Base-by-base conservation (phyloP, 2,329 filamentous ascomycete genomes). In the Fusarium staphyleae region DNA sequence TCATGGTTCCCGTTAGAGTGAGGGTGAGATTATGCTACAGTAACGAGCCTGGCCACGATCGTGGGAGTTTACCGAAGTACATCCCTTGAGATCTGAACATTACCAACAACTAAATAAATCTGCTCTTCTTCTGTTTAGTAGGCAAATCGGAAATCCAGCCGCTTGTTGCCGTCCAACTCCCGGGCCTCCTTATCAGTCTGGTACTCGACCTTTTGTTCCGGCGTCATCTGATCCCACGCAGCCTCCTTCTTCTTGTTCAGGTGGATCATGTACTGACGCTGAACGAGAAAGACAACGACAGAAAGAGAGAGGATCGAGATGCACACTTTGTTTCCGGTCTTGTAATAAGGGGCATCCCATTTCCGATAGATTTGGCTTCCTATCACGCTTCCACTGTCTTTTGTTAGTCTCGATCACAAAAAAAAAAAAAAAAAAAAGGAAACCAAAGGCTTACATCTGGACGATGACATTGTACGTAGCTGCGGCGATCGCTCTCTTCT, bases 301-400 rank as follows among this genome's bases (percentile, higher is more conserved):
- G 78, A 77, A 22, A 83, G 75, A 0, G 74, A 75, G 3, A 79
- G 72, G 41, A 87, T 75, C 2, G 74, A 79, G 18, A 87, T 78
- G 41, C 85, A 75, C 3, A 85, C 78, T 18, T 75, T 81, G 70
- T 87, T 87, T 8, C 84, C 84, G 3, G 65, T 76, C 52, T 81
- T 79, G 66, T 85, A 87, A 62, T 81, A 80, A 0, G 83, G 83
- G 5, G 75, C 74, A 49, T 86, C 84, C 49, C 78, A 74, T 2
- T 66, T 63, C 14, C 79, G 75, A 59, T 84, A 84, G 51, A 83
- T 80, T 59, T 84, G 75, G 34, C 66, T 71, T 12, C 74, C 70
- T 24, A 75, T 68, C 9, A 80, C 68, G 13, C 74, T 75, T 29
- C 77, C 78, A 15, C 69, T 71, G 37, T 7, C 24, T n/a, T 19